Evolutionary conservation across 2,329 filamentous ascomycete genomes (phyloP).

Genomic region (Mariannaea sp.): DNA sequence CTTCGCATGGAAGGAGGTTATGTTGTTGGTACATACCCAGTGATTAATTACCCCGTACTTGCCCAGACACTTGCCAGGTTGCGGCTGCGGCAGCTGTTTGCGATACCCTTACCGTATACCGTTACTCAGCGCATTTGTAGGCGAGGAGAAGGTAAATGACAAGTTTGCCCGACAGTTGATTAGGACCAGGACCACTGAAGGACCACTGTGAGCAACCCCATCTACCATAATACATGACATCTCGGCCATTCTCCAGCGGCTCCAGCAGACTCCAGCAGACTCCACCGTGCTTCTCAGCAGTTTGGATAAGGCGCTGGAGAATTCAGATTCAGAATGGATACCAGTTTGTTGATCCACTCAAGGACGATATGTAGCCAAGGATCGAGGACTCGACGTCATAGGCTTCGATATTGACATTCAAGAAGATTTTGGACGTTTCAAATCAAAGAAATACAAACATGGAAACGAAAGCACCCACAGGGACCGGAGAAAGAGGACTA

Average conservation of each 20-base stretch:
- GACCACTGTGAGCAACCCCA: conserved; percentile 5
- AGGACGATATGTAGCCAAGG: too few species aligned
- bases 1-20: conserved; percentile 16
- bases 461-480: too few species aligned
- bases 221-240: conserved; percentile 8
- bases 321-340: not conserved
- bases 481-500: too few species aligned
- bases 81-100: conserved; percentile 6
- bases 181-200: conserved; percentile 1
- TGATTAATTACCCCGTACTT: too few species aligned
- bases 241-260: conserved; percentile 14
- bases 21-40: too few species aligned
- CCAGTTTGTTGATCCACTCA: conserved; percentile 7
- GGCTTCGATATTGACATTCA: not conserved
- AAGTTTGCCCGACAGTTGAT: conserved; percentile 11
- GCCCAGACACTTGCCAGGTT: conserved; percentile 4
- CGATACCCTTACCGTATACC: too few species aligned
- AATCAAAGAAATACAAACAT: too few species aligned
- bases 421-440: not conserved
- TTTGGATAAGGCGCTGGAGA: not conserved
- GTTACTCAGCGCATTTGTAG: too few species aligned
- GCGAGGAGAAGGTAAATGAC: too few species aligned
- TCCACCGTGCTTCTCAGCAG: conserved; percentile 8
- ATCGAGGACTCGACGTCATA: conserved; percentile 7
- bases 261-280: conserved; percentile 18